Base-by-base conservation (phyloP, 164 flowering plant species). In the Aristolochia fimbriata region DNA sequence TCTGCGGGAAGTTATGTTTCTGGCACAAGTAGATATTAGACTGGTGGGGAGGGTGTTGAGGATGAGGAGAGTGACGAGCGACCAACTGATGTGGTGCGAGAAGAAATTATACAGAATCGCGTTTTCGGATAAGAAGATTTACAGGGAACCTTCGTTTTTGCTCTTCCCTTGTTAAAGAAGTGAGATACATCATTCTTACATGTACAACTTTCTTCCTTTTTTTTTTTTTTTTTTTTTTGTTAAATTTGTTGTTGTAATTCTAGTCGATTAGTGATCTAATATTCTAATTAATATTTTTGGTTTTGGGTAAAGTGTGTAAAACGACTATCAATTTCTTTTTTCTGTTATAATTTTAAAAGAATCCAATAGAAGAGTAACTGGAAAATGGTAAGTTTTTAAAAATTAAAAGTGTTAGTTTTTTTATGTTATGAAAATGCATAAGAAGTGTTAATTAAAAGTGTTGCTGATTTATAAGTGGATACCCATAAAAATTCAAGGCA, bases 131-230 rank as follows among this genome's bases (percentile, higher is more conserved):
- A 73, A 81, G 59, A 81, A 76, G 58, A 47, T 84, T 59, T 65
- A 66, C 30, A 22, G 83, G 19, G 95, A 88, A 57, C 74, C 84
- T 11, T 84, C 95, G 8, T 83, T 87, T 80, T 71, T 74, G 66
- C 80, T 81, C 0, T 87, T 92, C 65, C 98, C 96, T 22, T 85
- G 87, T 71, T n/a, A n/a, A n/a, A n/a, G n/a, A n/a, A n/a, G n/a
- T 91, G 77, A 85, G 30, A 27, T 27, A 27, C 30, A 27, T 27
- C n/a, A n/a, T n/a, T n/a, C n/a, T n/a, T n/a, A 7, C 24, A 30
- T 30, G 17, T 20, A 56, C 20, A 21, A 20, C 14, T 25, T 20
- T 58, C 60, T 41, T n/a, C n/a, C n/a, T n/a, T n/a, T n/a, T n/a
- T n/a, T n/a, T n/a, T n/a, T n/a, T n/a, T n/a, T n/a, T n/a, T n/a